Base-by-base conservation (phyloP, 2,329 filamentous ascomycete genomes). In the Beauveria sp. region DNA sequence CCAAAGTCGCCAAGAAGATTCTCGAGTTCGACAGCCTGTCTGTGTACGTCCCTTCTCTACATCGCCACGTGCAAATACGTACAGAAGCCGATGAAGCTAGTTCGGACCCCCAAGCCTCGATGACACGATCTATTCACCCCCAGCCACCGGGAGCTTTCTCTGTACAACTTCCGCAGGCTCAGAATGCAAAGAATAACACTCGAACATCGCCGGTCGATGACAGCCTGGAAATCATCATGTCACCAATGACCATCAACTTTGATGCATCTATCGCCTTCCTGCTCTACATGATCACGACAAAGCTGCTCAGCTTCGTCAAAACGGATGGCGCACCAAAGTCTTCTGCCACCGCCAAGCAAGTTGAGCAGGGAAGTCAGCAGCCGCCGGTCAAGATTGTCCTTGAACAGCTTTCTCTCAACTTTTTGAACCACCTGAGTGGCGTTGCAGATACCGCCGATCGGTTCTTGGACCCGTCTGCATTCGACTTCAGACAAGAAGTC, bases 111-210 rank as follows among this genome's bases (percentile, higher is more conserved):
- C 67, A 69, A 8, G 67, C 71, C 38, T 70, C 72, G 16, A 63
- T 79, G 43, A 68, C 69, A 0, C 72, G 68, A 43, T 81, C 79
- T 1, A 64, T 75, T 12, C 76, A 77, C n/a, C 78, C 79, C 0
- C 77, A 85, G 66, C 69, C 86, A 3, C 85, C 85, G 1, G 86
- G 85, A 0, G 79, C 85, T 2, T 88, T 88, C 68, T 88, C 85
- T 0, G 73, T 83, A 2, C 72, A 80, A 47, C 68, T 24, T 12
- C 51, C 55, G 4, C 47, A 57, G 12, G 26, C 28, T 5, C 55
- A 18, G 34, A 47, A 20, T 20, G 22, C 52, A 60, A 20, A 51
- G 46, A 1, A 52, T 8, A 12, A 16, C 12, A 43, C 38, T 12
- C 26, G 24, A 47, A 63, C 43, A 38, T 47, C 43, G 64, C 63